These are phyloP conservation scores for Metarhizium album DNA, from an alignment of 2,329 filamentous ascomycete species.

Conservation along the genomic window DNA sequence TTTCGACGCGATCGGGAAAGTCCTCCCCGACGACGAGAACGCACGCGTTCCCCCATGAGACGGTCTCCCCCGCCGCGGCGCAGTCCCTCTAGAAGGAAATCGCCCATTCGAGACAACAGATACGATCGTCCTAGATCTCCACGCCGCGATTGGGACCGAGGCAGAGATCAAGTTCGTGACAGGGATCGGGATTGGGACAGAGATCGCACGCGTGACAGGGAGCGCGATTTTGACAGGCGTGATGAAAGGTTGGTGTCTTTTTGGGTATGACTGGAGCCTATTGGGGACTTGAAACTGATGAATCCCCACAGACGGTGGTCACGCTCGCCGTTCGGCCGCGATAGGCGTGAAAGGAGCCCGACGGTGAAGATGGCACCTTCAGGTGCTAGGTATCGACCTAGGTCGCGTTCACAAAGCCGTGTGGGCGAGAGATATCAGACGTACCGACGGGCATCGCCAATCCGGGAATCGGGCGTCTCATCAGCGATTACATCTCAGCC, in stretches of 20 bases:
- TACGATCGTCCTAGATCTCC: slow-evolving; percentile 29
- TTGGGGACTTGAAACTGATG: slow-evolving; percentile 10
- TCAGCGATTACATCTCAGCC: slow-evolving; percentile 40
- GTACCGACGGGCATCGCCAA: slow-evolving; percentile 36
- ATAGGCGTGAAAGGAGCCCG: slow-evolving; percentile 28
- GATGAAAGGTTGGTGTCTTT: slow-evolving; percentile 25
- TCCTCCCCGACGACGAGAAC: slow-evolving; percentile 25
- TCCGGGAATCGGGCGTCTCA: slow-evolving; percentile 37
- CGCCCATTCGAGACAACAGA: slow-evolving; percentile 24
- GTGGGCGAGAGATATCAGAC: slow-evolving; percentile 33
- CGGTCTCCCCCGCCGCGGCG: slow-evolving; percentile 27
- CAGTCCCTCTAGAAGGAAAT: slow-evolving; percentile 26
- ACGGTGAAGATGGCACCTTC: slow-evolving; percentile 17
- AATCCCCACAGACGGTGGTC: slow-evolving; percentile 36
- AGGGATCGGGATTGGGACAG: slow-evolving; percentile 21
- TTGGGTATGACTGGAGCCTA: neutral
- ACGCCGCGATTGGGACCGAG: slow-evolving; percentile 24
- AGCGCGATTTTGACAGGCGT: slow-evolving; percentile 27
- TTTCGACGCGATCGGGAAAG: slow-evolving; percentile 31
- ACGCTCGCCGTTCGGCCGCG: slow-evolving; percentile 40
- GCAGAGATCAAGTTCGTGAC: slow-evolving; percentile 21
- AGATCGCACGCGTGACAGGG: slow-evolving; percentile 19
- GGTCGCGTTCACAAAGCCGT: slow-evolving; percentile 40
- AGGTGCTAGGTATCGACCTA: slow-evolving; percentile 34
- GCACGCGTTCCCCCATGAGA: slow-evolving; percentile 25